Evolutionary conservation across 257 asterid species (phyloP).

Genomic region (Marsdenia floribunda): DNA sequence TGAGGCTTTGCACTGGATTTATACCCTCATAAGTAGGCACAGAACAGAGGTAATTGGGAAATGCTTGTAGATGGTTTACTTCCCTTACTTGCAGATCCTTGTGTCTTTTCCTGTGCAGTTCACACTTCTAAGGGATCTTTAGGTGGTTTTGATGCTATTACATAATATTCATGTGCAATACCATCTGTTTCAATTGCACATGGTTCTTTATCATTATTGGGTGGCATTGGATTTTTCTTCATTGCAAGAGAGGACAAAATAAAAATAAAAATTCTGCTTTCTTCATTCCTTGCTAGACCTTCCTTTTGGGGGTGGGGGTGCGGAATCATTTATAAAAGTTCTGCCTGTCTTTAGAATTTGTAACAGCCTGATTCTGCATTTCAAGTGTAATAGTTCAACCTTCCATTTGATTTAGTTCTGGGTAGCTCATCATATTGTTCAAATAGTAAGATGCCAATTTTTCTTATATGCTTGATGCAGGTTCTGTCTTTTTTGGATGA

Average conservation of each 20-base stretch:
- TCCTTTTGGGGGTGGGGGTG: no score
- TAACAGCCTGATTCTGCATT: background rate
- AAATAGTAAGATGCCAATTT: constrained; percentile 7
- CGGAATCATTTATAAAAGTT: background rate
- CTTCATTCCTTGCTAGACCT: background rate
- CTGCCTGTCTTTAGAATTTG: background rate
- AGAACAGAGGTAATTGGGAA: constrained; percentile 58
- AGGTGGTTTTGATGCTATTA: background rate
- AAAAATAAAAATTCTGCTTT: background rate
- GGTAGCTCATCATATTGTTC: background rate
- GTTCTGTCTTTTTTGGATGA: constrained; percentile 75
- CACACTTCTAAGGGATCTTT: background rate
- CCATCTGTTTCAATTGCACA: background rate
- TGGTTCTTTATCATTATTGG: background rate
- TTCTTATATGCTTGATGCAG: constrained; percentile 39
- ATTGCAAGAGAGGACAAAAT: background rate
- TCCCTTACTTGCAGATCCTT: background rate
- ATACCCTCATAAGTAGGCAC: constrained; percentile 61
- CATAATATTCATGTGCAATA: background rate
- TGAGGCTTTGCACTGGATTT: constrained; percentile 96
- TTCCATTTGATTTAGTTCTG: background rate
- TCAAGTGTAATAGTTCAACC: constrained; percentile 2
- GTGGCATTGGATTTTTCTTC: background rate
- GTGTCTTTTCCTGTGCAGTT: background rate
- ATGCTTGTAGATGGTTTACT: background rate